Evolutionary conservation across 495 filamentous ascomycete species (phyloP).

Genomic region (Lasiosphaeria ovina): DNA sequence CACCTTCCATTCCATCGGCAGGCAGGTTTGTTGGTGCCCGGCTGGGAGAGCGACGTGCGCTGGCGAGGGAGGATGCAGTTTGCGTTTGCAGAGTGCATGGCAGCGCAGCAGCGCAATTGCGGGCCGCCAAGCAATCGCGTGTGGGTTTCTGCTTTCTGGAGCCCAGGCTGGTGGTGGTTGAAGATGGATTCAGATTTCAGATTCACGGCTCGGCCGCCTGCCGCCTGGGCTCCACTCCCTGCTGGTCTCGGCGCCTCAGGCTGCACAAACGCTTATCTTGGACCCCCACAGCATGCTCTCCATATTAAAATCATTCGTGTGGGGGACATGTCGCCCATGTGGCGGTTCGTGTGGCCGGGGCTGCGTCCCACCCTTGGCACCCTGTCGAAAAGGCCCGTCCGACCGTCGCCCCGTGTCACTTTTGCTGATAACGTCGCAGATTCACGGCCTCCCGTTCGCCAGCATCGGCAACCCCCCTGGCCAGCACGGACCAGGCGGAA

Average conservation of each 20-base stretch:
- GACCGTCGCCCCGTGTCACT: slow-evolving; percentile 24
- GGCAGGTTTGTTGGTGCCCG: too few species aligned
- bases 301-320: neutral
- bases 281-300: slow-evolving; percentile 31
- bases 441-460: slow-evolving; percentile 21
- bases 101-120: too few species aligned
- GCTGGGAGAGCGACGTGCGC: too few species aligned
- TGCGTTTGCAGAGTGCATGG: too few species aligned
- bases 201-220: neutral
- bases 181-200: too few species aligned
- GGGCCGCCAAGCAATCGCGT: too few species aligned
- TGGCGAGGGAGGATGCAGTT: too few species aligned
- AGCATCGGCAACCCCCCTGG: neutral
- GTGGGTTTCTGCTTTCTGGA: too few species aligned
- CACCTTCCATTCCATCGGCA: too few species aligned
- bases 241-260: slow-evolving; percentile 14
- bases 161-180: too few species aligned
- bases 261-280: slow-evolving; percentile 32
- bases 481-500: too few species aligned
- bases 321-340: slow-evolving; percentile 26
- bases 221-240: neutral
- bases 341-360: slow-evolving; percentile 20
- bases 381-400: slow-evolving; percentile 26
- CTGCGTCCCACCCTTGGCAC: slow-evolving; percentile 16
- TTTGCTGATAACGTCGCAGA: slow-evolving; percentile 29